phyloP scores from a whole-genome alignment of 1,139 yeast species.

The Geotrichum histeridarum region DNA sequence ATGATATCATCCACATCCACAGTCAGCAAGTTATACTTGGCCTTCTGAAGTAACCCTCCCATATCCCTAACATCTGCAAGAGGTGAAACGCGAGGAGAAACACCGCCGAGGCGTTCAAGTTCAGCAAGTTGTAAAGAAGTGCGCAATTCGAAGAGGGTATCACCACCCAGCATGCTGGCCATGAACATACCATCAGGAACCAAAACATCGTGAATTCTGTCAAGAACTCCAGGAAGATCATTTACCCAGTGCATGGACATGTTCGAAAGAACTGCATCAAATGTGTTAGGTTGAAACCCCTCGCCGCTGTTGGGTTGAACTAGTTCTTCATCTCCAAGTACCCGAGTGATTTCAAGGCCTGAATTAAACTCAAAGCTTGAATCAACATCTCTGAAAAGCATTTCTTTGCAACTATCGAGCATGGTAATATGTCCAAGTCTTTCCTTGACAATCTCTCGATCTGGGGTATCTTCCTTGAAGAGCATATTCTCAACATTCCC shows the following conservation, averaged over 20 bases:
- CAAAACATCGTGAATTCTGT: constrained; percentile 54
- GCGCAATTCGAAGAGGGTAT: constrained; percentile 72
- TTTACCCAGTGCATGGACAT: constrained; percentile 81
- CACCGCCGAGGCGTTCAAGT: constrained; percentile 70
- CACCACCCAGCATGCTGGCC: constrained; percentile 83
- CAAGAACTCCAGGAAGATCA: constrained; percentile 63
- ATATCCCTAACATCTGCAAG: constrained; percentile 73
- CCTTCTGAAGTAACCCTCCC: constrained; percentile 65
- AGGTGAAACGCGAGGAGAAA: constrained; percentile 77
- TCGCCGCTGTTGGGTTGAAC: constrained; percentile 20
- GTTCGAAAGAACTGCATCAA: constrained; percentile 71
- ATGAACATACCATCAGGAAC: constrained; percentile 80
- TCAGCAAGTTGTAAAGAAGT: constrained; percentile 80
- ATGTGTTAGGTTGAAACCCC: constrained; percentile 37
- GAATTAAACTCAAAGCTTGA: constrained; percentile 40
- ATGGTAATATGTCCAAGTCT: constrained; percentile 56
- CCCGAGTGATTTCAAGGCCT: constrained; percentile 44
- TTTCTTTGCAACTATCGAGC: constrained; percentile 58
- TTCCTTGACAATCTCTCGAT: constrained; percentile 47
- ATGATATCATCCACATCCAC: constrained; percentile 81
- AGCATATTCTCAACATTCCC: constrained; percentile 52
- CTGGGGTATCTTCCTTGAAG: constrained; percentile 38
- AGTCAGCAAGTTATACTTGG: constrained; percentile 74
- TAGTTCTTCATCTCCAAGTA: constrained; percentile 64
- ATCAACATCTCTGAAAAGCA: constrained; percentile 50